phyloP scores from a whole-genome alignment of 148 eudicot genomes.

The Vaccinium darrowii region DNA sequence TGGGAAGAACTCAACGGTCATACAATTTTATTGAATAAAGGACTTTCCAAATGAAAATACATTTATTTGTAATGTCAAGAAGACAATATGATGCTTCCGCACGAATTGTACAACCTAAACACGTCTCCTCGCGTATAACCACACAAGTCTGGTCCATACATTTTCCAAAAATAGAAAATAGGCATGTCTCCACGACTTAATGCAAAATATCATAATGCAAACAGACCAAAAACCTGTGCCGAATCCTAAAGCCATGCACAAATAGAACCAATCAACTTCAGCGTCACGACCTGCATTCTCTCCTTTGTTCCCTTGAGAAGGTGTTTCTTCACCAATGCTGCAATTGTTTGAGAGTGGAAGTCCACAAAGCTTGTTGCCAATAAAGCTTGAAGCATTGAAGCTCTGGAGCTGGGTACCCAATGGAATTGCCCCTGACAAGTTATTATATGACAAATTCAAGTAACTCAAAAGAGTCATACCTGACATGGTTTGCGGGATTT shows the following conservation, averaged over 20 bases:
- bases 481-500: background rate
- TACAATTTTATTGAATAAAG: too few relatives aligned
- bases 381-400: background rate
- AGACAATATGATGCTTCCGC: background rate
- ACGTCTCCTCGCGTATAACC: background rate
- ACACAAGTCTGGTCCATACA: background rate
- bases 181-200: background rate
- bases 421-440: conserved; percentile 16
- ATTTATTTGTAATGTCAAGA: too few relatives aligned
- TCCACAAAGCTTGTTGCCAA: background rate
- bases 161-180: background rate
- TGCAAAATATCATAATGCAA: too few relatives aligned
- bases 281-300: background rate
- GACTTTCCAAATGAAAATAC: background rate
- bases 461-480: background rate
- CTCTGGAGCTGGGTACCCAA: background rate
- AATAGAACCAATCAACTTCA: background rate
- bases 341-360: background rate
- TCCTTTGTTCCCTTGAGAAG: background rate
- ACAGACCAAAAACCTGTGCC: background rate
- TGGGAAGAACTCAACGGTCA: background rate
- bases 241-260: background rate
- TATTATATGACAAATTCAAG: conserved; percentile 4
- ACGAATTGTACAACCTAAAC: background rate
- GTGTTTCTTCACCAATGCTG: background rate